Base-by-base conservation (phyloP, 2,329 filamentous ascomycete species). In the Penicillium carneum region DNA sequence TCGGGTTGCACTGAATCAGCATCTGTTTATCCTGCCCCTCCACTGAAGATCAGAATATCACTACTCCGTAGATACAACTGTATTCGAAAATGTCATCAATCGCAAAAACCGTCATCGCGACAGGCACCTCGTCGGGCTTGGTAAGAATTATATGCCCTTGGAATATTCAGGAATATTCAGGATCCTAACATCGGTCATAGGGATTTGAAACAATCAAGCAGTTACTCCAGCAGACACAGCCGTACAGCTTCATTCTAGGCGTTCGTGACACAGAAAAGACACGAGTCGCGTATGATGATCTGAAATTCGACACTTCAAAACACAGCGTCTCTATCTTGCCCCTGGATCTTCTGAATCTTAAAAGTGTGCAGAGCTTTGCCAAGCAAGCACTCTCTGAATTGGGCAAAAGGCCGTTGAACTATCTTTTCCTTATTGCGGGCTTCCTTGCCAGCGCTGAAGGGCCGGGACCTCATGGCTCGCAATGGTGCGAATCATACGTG, bases 131-230 rank as follows among this genome's bases (percentile, higher is more conserved):
- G 2, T 69, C 67, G 1, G 67, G 67, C 38, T 46, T 69, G 57
- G 67, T 69, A 64, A 26, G 23, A 43, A 36, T 11, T 12, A 14
- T 10, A 38, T 29, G 11, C 31, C 12, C 11, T 23, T 38, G 11
- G n/a, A 39, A 42, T 23, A 41, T 26, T 29, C 29, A 11, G 11
- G n/a, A 39, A 42, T 23, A 41, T 26, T 29, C 29, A 11, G 14
- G 34, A 34, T 14, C 7, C 42, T 61, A 54, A 62, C 26, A 26
- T 29, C 41, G 29, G 36, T 38, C 1, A 10, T 49, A 71, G 69
- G 69, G 69, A 39, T 71, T 71, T n/a, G 69, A 71, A 63, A 56
- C 59, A 16, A 57, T 71, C 33, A 71, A 71, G 36, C 69, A 71
- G 38, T 39, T 71, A 11, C 63, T 71, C 7, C 57, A 69, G 39